phyloP scores from a whole-genome alignment of 805 yeast genomes.

The Pichia paraexigua region DNA sequence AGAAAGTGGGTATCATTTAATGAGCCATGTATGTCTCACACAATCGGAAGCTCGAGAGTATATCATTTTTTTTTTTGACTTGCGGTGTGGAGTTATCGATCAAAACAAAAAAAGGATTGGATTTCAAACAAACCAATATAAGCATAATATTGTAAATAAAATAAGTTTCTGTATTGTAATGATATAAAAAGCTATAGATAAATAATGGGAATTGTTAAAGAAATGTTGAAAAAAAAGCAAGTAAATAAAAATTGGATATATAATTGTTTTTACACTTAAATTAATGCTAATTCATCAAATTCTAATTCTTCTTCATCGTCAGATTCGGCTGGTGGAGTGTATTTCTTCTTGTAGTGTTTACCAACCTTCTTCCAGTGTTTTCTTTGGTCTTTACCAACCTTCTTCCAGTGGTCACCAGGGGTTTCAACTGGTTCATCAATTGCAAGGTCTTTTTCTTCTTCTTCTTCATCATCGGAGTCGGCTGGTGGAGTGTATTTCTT shows the following conservation, averaged over 20 bases:
- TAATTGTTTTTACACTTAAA: background rate
- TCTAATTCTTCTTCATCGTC: constrained; percentile 8
- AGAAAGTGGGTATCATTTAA: background rate
- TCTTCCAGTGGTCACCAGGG: constrained; percentile 22
- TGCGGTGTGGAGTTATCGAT: background rate
- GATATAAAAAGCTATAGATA: background rate
- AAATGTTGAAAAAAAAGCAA: background rate
- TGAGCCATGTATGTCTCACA: background rate
- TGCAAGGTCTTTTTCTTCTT: no score
- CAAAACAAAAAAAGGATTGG: no score
- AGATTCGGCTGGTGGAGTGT: constrained; percentile 12
- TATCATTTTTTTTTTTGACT: no score
- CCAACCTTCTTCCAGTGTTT: constrained; percentile 25
- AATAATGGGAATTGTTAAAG: background rate
- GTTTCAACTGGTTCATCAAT: constrained; percentile 9
- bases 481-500: constrained; percentile 19
- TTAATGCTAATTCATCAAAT: constrained; percentile 5
- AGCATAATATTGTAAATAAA: no score
- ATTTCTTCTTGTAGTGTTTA: constrained; percentile 20
- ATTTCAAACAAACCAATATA: no score
- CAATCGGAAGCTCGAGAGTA: background rate
- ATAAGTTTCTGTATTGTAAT: background rate
- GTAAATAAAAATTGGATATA: background rate
- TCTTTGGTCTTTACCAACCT: constrained; percentile 19
- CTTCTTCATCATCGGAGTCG: constrained; percentile 1